Evolutionary conservation across 352 stramenopile genomes (phyloP).

Genomic region (Pelagophyceae sp.): DNA sequence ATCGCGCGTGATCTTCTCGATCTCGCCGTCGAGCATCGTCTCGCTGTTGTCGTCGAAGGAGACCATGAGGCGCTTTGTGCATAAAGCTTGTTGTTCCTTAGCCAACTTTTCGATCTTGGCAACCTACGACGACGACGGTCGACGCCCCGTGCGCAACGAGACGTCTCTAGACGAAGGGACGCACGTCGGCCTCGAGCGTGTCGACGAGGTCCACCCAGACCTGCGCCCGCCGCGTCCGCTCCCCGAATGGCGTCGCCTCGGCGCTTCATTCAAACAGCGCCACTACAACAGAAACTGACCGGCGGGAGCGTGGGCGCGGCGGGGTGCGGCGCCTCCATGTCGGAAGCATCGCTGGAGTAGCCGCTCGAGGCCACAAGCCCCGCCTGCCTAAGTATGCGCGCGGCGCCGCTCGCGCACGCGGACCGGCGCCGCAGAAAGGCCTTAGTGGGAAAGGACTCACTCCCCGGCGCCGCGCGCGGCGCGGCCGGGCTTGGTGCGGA

Average conservation of each 20-base stretch:
- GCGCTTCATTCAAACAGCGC: too few species aligned
- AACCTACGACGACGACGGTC: too few species aligned
- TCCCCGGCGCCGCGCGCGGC: neutral
- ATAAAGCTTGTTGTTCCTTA: slow-evolving; percentile 38
- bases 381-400: neutral
- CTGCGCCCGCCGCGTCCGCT: slow-evolving; percentile 42
- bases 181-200: slow-evolving; percentile 55
- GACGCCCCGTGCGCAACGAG: too few species aligned
- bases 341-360: neutral
- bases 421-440: neutral
- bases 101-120: slow-evolving; percentile 57
- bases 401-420: neutral
- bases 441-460: neutral
- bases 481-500: neutral
- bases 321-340: neutral
- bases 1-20: slow-evolving; percentile 31
- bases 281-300: neutral
- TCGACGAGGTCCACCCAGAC: slow-evolving; percentile 68
- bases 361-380: neutral
- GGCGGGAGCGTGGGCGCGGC: neutral
- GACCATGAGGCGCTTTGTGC: slow-evolving; percentile 42
- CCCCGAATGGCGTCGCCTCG: neutral
- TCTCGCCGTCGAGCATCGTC: slow-evolving; percentile 36
- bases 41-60: slow-evolving; percentile 40
- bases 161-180: too few species aligned